Evolutionary conservation across 2,329 filamentous ascomycete species (phyloP), one percentile per base, ranked within the genome.

Genomic region (Fusarium sp.): DNA sequence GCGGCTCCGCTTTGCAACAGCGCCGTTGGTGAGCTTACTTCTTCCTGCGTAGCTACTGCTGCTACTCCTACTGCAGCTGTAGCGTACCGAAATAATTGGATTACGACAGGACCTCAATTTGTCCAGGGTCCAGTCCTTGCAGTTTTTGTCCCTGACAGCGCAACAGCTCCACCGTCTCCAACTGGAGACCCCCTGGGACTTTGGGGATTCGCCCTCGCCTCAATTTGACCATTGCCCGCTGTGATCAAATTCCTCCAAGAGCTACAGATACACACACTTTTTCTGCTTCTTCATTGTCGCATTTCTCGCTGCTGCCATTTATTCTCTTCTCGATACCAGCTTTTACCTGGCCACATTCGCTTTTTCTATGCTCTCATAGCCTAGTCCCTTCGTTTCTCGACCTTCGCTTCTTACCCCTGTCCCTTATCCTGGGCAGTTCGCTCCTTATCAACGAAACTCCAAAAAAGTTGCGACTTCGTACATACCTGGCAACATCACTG

Each of bases 301-400:
- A 60, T 62, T 62, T 45, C 54, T 63, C 40, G 47, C 55, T 56
- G 57, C 34, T 51, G 42, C 49, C 56, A 36, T 50, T 60, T 58
- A 47, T 56, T 62, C 24, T 50, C 28, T 68, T 60, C 32, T 63
- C 48, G 24, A 43, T 24, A 50, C 49, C 66, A 50, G 56, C 56
- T 59, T 55, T 56, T 47, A 56, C 38, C 54, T 56, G 66, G 47
- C 39, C 47, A 59, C 64, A 19, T 49, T 67, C 66, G 32, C 58
- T 73, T 64, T 62, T 53, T 56, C 48, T 48, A 73, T 72, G 70
- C 68, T 59, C 26, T 43, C 50, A 60, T 72, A 71, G 59, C 56
- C 46, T 26, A 53, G 34, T 63, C 52, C 51, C 26, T 63, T 70
- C 60, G 54, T 58, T 63, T 62, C 59, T 58, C 46, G n/a, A 69